These are phyloP conservation scores for Penicillium oxalicum DNA, from an alignment of 2,329 filamentous ascomycete genomes.

Conservation along the genomic window DNA sequence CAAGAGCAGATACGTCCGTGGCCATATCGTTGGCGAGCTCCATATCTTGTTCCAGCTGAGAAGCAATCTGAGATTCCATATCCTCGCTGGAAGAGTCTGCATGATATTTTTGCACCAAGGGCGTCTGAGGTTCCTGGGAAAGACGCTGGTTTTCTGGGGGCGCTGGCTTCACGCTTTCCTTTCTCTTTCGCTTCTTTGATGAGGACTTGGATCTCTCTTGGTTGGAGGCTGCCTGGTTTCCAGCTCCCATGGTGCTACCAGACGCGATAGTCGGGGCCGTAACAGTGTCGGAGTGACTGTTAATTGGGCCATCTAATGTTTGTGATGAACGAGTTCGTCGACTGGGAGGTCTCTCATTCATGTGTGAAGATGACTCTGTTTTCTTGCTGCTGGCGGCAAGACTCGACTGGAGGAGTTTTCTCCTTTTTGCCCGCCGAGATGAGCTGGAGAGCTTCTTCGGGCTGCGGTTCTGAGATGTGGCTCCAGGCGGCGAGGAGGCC, in stretches of 20 bases:
- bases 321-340: conserved; percentile 23
- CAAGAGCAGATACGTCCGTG: conserved; percentile 1
- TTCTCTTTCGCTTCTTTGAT: conserved; percentile 10
- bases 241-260: conserved; percentile 5
- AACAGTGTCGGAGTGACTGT: background rate
- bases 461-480: conserved; percentile 20
- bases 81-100: conserved; percentile 37
- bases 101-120: conserved; percentile 16
- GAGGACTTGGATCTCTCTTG: conserved; percentile 9
- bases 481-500: conserved; percentile 34
- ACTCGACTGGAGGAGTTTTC: conserved; percentile 5
- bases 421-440: conserved; percentile 6
- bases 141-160: background rate
- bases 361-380: conserved; percentile 5
- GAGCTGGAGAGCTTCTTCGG: conserved; percentile 10
- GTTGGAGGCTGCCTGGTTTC: conserved; percentile 1
- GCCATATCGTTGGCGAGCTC: conserved; percentile 33
- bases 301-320: conserved; percentile 11
- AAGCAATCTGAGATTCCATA: conserved; percentile 40
- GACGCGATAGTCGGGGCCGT: background rate
- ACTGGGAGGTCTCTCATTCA: conserved; percentile 12
- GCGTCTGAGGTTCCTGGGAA: background rate
- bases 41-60: conserved; percentile 42
- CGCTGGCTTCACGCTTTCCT: background rate
- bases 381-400: conserved; percentile 7